Conservation (phyloP, 73 alveolate genomes). For the Tetrahymena thermophila region DNA sequence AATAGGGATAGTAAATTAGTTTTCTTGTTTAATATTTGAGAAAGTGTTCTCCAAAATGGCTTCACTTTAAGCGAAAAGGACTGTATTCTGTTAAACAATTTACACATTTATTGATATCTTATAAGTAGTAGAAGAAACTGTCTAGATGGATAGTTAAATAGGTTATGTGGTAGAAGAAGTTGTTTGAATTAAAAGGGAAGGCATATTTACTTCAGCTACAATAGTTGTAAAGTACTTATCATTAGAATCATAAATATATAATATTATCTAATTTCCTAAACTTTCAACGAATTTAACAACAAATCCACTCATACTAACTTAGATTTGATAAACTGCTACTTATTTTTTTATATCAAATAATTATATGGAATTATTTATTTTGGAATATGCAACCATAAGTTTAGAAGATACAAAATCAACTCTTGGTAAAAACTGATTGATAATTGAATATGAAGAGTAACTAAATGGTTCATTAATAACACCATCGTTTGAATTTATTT, state of each 20-base stretch:
- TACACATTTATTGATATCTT: background rate
- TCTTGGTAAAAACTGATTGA: background rate
- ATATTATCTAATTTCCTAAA: background rate
- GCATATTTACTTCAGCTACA: background rate
- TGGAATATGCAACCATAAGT: background rate
- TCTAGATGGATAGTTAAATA: background rate
- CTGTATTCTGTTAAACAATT: too few species aligned
- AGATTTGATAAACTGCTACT: background rate
- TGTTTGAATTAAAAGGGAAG: background rate
- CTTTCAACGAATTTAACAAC: background rate
- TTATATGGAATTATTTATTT: too few species aligned
- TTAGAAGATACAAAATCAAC: background rate
- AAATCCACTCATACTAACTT: background rate
- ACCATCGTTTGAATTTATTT: background rate
- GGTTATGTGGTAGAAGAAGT: background rate
- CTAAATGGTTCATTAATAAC: background rate
- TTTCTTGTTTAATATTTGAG: background rate
- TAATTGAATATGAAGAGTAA: too few species aligned
- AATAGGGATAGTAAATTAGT: background rate
- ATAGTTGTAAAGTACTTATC: background rate
- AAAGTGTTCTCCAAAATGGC: background rate
- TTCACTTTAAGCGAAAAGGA: background rate
- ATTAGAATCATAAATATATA: too few species aligned
- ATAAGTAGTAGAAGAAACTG: background rate
- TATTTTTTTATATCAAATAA: background rate